Evolutionary conservation across 129 eudicot species (phyloP).

Genomic region (Saposhnikovia divaricata): DNA sequence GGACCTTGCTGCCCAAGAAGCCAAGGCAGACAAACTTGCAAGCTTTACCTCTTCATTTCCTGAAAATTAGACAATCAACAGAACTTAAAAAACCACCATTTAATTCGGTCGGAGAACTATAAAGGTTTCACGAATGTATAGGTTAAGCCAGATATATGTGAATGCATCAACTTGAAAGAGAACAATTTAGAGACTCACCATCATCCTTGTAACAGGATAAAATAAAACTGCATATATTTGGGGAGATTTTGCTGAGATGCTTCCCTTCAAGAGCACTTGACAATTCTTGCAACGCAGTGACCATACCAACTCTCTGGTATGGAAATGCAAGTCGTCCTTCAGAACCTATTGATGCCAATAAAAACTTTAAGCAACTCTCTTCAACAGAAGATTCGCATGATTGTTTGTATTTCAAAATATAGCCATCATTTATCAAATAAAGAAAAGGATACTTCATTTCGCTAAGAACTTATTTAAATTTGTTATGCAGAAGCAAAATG

Average conservation of each 20-base stretch:
- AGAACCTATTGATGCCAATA: constrained; percentile 43
- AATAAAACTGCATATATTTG: constrained; percentile 49
- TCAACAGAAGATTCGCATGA: not conserved
- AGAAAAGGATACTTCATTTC: not conserved
- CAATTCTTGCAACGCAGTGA: constrained; percentile 59
- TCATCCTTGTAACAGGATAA: constrained; percentile 84
- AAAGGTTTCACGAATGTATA: not conserved
- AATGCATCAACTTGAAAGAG: not conserved
- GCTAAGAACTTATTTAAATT: not conserved
- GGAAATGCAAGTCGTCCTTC: constrained; percentile 98
- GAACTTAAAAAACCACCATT: not conserved
- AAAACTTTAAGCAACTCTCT: constrained; percentile 9
- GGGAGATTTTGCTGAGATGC: constrained; percentile 45
- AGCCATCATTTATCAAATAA: not conserved
- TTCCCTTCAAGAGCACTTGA: constrained; percentile 78
- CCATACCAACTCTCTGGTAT: constrained; percentile 94
- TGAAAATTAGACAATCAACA: constrained; percentile 26
- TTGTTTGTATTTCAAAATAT: not conserved
- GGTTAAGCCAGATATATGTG: not conserved
- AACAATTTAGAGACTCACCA: constrained; percentile 36
- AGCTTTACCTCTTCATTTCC: constrained; percentile 98
- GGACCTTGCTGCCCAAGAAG: constrained; percentile 72
- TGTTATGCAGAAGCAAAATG: not conserved
- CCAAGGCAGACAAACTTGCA: constrained; percentile 66
- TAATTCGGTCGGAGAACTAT: not conserved